phyloP scores from a whole-genome alignment of 2,329 filamentous ascomycete genomes.

The Fusarium compactum region DNA sequence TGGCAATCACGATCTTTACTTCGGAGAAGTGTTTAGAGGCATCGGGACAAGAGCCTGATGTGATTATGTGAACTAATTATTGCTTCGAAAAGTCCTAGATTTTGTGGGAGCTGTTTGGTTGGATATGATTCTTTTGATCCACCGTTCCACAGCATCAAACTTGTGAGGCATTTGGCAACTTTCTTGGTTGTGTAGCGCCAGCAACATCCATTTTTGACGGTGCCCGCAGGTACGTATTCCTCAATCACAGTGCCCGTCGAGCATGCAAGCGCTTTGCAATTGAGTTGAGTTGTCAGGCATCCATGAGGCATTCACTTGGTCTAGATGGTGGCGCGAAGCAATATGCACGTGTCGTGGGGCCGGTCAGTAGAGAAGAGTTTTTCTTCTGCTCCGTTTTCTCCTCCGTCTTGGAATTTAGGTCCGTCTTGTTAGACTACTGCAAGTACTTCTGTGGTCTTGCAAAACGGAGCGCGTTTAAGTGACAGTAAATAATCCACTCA shows the following conservation, averaged over 20 bases:
- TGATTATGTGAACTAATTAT: not conserved
- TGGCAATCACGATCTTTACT: constrained; percentile 29
- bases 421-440: constrained; percentile 5
- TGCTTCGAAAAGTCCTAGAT: constrained; percentile 16
- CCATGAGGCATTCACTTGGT: constrained; percentile 9
- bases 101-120: constrained; percentile 10
- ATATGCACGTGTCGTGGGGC: constrained; percentile 22
- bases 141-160: constrained; percentile 28
- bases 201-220: constrained; percentile 33
- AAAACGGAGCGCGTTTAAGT: constrained; percentile 27
- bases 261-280: not conserved
- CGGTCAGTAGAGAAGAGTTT: constrained; percentile 38
- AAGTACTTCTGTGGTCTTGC: not conserved
- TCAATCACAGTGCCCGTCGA: constrained; percentile 17
- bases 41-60: constrained; percentile 6
- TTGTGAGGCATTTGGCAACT: constrained; percentile 37
- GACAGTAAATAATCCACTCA: constrained; percentile 27
- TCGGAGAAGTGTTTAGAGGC: not conserved
- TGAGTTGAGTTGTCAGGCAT: constrained; percentile 22
- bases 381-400: constrained; percentile 30
- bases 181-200: constrained; percentile 18
- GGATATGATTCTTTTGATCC: constrained; percentile 28
- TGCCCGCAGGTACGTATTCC: constrained; percentile 25
- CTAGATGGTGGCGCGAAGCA: constrained; percentile 30
- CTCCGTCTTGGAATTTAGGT: constrained; percentile 7